Conservation (phyloP, 805 yeast species). For the Suhomyces vadensis region DNA sequence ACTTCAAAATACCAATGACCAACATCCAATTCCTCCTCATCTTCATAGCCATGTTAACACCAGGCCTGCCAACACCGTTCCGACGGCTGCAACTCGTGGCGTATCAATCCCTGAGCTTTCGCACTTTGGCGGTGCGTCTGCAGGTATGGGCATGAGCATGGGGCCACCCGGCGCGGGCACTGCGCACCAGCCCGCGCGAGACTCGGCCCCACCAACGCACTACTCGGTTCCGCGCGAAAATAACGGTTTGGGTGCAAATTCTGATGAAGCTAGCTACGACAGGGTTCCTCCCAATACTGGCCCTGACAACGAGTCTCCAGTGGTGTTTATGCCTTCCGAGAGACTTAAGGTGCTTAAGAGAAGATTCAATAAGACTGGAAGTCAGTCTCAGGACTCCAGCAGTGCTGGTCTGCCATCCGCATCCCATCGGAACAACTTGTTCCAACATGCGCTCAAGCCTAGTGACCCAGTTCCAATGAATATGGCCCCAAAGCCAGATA, state of each 20-base stretch:
- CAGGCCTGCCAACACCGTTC: not conserved
- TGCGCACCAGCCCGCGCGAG: not conserved
- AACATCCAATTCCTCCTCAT: not conserved
- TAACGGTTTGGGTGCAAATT: not conserved
- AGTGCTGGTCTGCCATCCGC: not conserved
- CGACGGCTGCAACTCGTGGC: not conserved
- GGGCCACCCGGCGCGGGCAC: no score
- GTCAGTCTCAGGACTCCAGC: not conserved
- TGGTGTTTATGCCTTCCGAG: constrained; percentile 27
- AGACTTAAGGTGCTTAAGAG: constrained; percentile 25
- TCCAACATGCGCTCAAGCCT: constrained; percentile 23
- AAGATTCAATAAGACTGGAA: constrained; percentile 13
- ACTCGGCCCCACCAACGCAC: not conserved
- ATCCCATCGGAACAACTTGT: constrained; percentile 12
- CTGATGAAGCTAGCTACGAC: not conserved
- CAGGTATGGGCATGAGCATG: no score
- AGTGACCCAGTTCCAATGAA: constrained; percentile 19
- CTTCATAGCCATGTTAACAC: not conserved
- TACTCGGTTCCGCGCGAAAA: not conserved
- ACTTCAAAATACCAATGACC: no score
- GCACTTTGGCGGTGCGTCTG: not conserved
- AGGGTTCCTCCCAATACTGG: not conserved
- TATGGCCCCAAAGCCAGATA: not conserved
- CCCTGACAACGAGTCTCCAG: not conserved
- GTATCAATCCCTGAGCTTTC: not conserved